Evolutionary conservation across 2,329 filamentous ascomycete species (phyloP).

Genomic region (Aspergillus tubingensis): DNA sequence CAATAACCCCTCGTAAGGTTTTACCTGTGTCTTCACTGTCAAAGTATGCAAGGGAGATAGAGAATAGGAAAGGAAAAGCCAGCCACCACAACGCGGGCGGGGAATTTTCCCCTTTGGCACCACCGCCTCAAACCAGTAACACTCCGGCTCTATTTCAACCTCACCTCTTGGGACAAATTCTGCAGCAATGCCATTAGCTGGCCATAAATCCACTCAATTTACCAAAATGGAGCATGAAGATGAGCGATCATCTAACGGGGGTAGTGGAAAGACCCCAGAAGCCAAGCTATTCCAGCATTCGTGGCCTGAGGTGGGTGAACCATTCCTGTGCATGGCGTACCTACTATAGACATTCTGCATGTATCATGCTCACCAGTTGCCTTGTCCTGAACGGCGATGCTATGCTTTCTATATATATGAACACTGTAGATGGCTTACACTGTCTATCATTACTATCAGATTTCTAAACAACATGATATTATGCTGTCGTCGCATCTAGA

Average conservation of each 20-base stretch:
- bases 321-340: neutral
- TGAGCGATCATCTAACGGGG: slow-evolving; percentile 1
- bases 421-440: neutral
- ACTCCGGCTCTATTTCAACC: slow-evolving; percentile 16
- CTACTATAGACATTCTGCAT: neutral
- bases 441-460: slow-evolving; percentile 25
- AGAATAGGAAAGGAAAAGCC: neutral
- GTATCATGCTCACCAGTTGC: too few species aligned
- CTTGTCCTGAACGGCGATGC: too few species aligned
- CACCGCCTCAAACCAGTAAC: neutral
- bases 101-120: neutral
- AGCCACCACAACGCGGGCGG: neutral
- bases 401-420: too few species aligned
- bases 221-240: slow-evolving; percentile 22
- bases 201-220: slow-evolving; percentile 9
- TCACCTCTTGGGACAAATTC: slow-evolving; percentile 6
- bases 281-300: slow-evolving; percentile 1
- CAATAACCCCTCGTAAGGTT: too few species aligned
- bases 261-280: neutral
- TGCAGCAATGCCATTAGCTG: slow-evolving; percentile 10
- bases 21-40: too few species aligned
- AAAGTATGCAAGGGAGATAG: neutral
- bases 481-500: slow-evolving; percentile 43
- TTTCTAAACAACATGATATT: slow-evolving; percentile 45
- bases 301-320: slow-evolving; percentile 27